phyloP scores from a whole-genome alignment of 2,329 filamentous ascomycete species.

The Myriosclerotinia duriaeana region DNA sequence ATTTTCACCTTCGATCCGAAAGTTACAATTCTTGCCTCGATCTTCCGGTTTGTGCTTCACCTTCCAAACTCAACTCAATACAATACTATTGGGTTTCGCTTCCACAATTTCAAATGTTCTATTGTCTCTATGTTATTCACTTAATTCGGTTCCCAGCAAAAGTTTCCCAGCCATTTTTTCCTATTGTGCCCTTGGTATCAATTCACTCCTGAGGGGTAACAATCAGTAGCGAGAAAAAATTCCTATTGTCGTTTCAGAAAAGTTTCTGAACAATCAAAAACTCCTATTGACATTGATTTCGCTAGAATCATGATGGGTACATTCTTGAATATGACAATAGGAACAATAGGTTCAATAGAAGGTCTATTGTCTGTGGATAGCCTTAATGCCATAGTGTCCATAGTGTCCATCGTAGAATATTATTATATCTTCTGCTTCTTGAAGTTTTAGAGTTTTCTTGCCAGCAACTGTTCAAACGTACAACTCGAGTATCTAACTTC shows the following conservation, averaged over 20 bases:
- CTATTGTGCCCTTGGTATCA: background rate
- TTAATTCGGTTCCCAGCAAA: background rate
- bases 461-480: background rate
- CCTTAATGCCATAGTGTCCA: background rate
- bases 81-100: background rate
- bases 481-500: background rate
- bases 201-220: conserved; percentile 1
- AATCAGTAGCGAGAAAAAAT: background rate
- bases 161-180: background rate
- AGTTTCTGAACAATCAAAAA: background rate
- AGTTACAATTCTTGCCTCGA: conserved; percentile 1
- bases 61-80: background rate
- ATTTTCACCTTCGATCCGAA: background rate
- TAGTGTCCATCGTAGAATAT: background rate
- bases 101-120: background rate
- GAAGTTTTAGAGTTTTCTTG: background rate
- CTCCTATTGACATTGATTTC: background rate
- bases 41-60: background rate
- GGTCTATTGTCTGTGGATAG: background rate
- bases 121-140: background rate
- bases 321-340: background rate
- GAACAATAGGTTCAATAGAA: background rate
- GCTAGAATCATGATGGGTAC: background rate
- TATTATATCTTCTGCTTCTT: background rate
- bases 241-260: conserved; percentile 4